These are phyloP conservation scores for Juncus effusus DNA, from an alignment of 176 grass and related monocot species.

Conservation along the genomic window DNA sequence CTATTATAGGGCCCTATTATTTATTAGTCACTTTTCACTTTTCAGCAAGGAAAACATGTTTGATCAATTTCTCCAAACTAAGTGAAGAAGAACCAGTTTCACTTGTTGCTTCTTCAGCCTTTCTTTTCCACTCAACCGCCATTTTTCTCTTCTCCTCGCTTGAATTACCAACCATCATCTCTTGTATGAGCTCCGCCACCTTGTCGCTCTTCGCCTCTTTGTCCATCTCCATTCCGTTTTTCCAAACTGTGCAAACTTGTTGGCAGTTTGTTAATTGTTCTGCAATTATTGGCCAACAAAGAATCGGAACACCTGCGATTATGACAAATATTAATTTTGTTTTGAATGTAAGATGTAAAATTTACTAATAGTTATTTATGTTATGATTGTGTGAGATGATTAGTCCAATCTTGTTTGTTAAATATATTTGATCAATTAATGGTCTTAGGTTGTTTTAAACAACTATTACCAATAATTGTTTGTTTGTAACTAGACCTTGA, in stretches of 20 bases:
- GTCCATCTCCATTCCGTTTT: slow-evolving; percentile 25
- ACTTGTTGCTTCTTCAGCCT: slow-evolving; percentile 25
- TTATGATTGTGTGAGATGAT: no score
- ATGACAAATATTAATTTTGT: no score
- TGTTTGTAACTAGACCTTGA: no score
- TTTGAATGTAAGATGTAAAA: no score
- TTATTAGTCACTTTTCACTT: no score
- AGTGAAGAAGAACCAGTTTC: slow-evolving; percentile 1
- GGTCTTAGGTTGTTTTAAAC: no score
- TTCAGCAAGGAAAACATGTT: neutral
- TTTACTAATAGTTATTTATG: no score
- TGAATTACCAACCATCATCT: slow-evolving; percentile 37
- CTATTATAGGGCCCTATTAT: no score
- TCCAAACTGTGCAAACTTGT: slow-evolving; percentile 29
- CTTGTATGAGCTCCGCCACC: slow-evolving; percentile 17
- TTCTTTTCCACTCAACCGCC: slow-evolving; percentile 25
- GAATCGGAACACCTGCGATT: slow-evolving; percentile 14
- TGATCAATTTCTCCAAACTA: slow-evolving; percentile 18
- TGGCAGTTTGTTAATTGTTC: slow-evolving; percentile 41
- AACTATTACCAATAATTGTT: no score
- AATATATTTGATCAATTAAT: no score
- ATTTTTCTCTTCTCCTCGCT: slow-evolving; percentile 31
- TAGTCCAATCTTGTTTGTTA: no score
- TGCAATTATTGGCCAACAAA: slow-evolving; percentile 33
- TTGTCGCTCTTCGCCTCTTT: slow-evolving; percentile 18